Evolutionary conservation across 73 alveolate species (phyloP).

Genomic region (Tetrahymena malaccensis): DNA sequence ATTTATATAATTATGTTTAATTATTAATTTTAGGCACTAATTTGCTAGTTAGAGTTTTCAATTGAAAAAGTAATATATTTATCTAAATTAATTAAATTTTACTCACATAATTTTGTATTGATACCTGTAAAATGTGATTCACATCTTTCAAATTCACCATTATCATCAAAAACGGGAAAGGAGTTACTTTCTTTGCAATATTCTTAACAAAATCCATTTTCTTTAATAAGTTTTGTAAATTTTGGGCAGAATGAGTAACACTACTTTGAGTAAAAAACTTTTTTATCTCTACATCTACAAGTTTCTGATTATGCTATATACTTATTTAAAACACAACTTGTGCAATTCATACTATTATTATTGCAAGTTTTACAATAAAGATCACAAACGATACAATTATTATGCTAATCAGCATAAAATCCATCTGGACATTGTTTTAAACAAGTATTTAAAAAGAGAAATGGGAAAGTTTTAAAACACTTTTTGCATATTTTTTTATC

Average conservation of each 20-base stretch:
- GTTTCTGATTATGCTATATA: background rate
- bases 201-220: background rate
- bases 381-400: background rate
- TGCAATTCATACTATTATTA: background rate
- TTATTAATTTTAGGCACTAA: too few relatives aligned
- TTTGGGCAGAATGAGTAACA: background rate
- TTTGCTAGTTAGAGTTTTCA: background rate
- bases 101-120: background rate
- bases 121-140: background rate
- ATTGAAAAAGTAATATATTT: too few relatives aligned
- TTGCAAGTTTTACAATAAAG: background rate
- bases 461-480: background rate
- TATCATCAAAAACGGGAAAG: background rate
- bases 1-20: background rate
- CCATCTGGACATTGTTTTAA: background rate
- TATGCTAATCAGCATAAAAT: background rate
- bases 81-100: background rate
- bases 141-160: background rate
- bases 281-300: background rate
- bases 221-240: background rate
- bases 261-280: too few relatives aligned
- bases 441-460: background rate
- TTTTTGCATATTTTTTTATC: background rate
- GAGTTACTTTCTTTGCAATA: background rate
- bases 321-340: background rate